A percentile compares a stretch with the other conserved stretches of the same genome.
Evolutionary conservation across 805 yeast genomes (phyloP).

Genomic region (Debaryomyces prosopidis): DNA sequence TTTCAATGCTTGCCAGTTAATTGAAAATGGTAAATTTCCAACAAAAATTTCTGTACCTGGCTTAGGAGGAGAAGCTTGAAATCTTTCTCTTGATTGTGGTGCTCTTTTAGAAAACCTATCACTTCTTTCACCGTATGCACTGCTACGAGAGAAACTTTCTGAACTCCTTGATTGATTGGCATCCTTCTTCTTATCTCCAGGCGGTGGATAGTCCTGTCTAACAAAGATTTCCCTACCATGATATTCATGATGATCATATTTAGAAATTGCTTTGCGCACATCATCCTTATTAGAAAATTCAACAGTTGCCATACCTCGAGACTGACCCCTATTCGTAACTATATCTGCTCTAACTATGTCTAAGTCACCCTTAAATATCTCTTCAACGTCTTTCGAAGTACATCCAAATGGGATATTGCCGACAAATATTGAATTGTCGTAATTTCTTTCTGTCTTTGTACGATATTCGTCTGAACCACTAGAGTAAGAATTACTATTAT

Average conservation of each 20-base stretch:
- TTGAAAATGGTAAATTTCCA: constrained; percentile 80
- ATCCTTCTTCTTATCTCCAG: constrained; percentile 39
- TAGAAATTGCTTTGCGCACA: constrained; percentile 69
- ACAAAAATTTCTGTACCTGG: constrained; percentile 66
- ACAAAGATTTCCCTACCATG: constrained; percentile 82
- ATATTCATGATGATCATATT: constrained; percentile 63
- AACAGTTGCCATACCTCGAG: constrained; percentile 90
- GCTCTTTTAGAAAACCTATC: constrained; percentile 16
- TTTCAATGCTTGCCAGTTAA: constrained; percentile 81
- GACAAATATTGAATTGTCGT: constrained; percentile 66
- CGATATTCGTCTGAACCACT: constrained; percentile 30
- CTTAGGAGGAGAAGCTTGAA: constrained; percentile 16
- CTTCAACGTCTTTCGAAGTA: constrained; percentile 59
- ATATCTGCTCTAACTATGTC: constrained; percentile 80
- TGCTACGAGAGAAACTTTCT: constrained; percentile 24
- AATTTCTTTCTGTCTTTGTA: constrained; percentile 51
- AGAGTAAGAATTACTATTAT: constrained; percentile 12
- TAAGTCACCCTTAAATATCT: constrained; percentile 49
- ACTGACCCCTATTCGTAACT: constrained; percentile 72
- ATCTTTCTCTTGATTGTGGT: constrained; percentile 6
- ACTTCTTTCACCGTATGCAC: constrained; percentile 16
- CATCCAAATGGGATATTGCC: constrained; percentile 72
- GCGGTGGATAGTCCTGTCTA: constrained; percentile 89
- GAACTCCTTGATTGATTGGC: constrained; percentile 15
- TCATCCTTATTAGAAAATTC: constrained; percentile 68